Conservation (phyloP, 768 basidiomycete genomes). For the Boletus tomentosulus region DNA sequence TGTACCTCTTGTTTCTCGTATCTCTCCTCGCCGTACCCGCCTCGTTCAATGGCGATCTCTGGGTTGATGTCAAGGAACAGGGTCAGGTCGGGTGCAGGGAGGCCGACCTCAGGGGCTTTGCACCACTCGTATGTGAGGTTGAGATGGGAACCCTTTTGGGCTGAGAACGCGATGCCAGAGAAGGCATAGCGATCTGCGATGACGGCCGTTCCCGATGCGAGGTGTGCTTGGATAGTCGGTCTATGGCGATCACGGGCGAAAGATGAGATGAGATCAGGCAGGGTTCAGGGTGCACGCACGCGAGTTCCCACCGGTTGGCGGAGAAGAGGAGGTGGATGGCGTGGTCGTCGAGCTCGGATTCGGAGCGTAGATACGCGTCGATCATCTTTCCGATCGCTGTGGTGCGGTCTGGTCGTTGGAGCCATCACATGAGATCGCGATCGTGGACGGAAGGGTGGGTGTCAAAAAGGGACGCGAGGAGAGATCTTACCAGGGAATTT, state of each 20-base stretch:
- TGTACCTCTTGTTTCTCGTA: slow-evolving; percentile 85
- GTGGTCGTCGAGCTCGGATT: slow-evolving; percentile 85
- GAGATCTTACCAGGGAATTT: slow-evolving; percentile 82
- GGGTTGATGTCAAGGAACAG: slow-evolving; percentile 84
- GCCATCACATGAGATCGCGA: background rate
- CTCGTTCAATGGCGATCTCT: slow-evolving; percentile 59
- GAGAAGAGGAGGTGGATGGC: slow-evolving; percentile 93
- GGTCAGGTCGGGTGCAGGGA: slow-evolving; percentile 86
- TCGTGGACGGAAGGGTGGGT: background rate
- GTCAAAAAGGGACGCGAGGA: background rate
- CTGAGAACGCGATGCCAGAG: slow-evolving; percentile 90
- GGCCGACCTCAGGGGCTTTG: slow-evolving; percentile 74
- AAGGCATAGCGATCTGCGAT: slow-evolving; percentile 95
- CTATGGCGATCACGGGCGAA: slow-evolving; percentile 30
- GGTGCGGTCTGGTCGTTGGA: slow-evolving; percentile 63
- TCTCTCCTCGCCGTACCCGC: slow-evolving; percentile 82
- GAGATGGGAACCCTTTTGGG: slow-evolving; percentile 39
- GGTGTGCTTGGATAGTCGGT: slow-evolving; percentile 53
- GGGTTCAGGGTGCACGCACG: slow-evolving; percentile 45
- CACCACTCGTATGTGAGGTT: slow-evolving; percentile 80
- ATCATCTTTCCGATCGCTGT: slow-evolving; percentile 92
- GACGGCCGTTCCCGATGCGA: slow-evolving; percentile 64
- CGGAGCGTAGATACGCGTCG: slow-evolving; percentile 80
- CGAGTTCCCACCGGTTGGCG: slow-evolving; percentile 95
- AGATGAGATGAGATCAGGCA: background rate